Conservation (phyloP, 345 rosid species). For the Populus tremula region DNA sequence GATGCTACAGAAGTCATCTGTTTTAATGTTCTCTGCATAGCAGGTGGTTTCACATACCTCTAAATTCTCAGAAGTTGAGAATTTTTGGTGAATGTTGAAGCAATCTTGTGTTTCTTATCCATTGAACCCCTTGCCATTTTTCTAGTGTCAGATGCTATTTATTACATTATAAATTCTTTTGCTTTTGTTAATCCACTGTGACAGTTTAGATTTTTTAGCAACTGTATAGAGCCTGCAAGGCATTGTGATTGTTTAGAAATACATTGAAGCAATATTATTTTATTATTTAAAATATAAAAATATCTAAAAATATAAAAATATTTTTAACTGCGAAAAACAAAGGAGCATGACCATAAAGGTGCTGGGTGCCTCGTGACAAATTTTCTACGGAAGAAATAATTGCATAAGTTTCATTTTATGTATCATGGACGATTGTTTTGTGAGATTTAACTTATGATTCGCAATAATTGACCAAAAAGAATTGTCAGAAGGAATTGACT, state of each 20-base stretch:
- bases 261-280: no score
- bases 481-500: neutral
- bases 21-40: neutral
- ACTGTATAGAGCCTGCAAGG: no score
- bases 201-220: neutral
- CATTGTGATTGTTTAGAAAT: no score
- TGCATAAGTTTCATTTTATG: neutral
- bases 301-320: no score
- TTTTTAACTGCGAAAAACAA: no score
- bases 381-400: neutral
- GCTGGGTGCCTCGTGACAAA: neutral
- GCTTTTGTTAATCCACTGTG: neutral
- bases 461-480: neutral
- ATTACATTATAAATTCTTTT: neutral
- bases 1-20: neutral
- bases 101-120: conserved; percentile 4
- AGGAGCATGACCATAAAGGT: neutral
- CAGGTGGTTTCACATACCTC: neutral
- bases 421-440: neutral
- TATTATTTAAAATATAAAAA: no score
- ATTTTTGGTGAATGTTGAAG: neutral
- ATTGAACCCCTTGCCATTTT: conserved; percentile 9
- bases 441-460: neutral
- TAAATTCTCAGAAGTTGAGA: neutral
- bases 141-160: conserved; percentile 9